A percentile compares a stretch with the other conserved stretches of the same genome.
These are phyloP conservation scores for Mycena kentingensis DNA, from an alignment of 768 basidiomycete genomes.

Conservation along the genomic window DNA sequence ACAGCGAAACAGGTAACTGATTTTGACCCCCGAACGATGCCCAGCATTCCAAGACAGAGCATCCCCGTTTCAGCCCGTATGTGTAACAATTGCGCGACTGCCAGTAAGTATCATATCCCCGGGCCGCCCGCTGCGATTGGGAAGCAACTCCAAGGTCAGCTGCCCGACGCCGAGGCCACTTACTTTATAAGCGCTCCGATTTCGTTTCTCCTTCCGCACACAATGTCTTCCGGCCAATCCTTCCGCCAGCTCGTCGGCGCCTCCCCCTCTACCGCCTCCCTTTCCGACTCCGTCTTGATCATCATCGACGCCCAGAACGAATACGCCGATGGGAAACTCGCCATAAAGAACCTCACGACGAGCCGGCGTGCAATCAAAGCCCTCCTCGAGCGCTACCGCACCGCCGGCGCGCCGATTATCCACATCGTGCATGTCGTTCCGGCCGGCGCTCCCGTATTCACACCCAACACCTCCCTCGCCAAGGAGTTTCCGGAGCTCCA, in stretches of 20 bases:
- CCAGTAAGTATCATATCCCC: no score
- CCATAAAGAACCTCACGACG: constrained; percentile 3
- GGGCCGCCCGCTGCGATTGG: no score
- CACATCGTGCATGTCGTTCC: constrained; percentile 15
- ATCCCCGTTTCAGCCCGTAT: no score
- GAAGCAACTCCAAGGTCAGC: no score
- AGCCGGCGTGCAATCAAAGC: constrained; percentile 7
- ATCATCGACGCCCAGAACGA: constrained; percentile 23
- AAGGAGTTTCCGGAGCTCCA: constrained; percentile 7
- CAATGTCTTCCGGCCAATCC: no score
- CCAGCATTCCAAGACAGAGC: no score
- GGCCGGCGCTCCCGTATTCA: constrained; percentile 13
- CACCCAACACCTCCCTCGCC: constrained; percentile 14
- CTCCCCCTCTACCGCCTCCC: constrained; percentile 4
- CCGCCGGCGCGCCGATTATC: neutral
- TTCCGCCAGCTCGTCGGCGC: constrained; percentile 5
- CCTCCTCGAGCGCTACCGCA: constrained; percentile 14
- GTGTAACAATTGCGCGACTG: no score
- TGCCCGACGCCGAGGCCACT: no score
- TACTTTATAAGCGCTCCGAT: no score
- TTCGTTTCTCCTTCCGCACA: no score
- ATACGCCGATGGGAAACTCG: constrained; percentile 8
- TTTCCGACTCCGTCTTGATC: constrained; percentile 12
- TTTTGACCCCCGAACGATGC: no score
- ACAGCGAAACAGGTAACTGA: no score